These are phyloP conservation scores for Mycosphaerella sp. DNA, from an alignment of 2,329 filamentous ascomycete genomes.

Conservation along the genomic window DNA sequence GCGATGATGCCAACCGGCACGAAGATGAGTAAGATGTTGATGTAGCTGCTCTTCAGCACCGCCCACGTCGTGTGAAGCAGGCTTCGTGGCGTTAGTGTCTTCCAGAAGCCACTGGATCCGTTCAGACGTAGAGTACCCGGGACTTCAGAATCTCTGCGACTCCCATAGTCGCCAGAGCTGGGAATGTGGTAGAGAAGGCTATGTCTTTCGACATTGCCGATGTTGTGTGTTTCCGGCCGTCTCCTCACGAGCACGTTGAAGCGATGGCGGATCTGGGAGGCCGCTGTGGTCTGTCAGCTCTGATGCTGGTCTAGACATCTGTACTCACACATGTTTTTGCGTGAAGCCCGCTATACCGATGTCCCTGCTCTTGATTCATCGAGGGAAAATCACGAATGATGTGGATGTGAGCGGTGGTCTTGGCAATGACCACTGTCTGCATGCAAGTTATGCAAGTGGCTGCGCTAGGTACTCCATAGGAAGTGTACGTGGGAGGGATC, in stretches of 20 bases:
- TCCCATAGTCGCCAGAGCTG: conserved; percentile 6
- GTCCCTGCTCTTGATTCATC: background rate
- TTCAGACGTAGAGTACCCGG: background rate
- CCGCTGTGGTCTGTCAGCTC: conserved; percentile 5
- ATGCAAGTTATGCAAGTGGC: background rate
- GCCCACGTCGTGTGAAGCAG: conserved; percentile 9
- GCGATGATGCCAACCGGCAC: conserved; percentile 67
- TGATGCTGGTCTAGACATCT: background rate
- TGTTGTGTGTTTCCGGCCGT: conserved; percentile 2
- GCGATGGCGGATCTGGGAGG: conserved; percentile 13
- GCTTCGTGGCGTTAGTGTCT: conserved; percentile 4
- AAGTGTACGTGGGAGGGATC: too few species aligned
- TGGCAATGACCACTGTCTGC: background rate
- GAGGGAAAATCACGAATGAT: background rate
- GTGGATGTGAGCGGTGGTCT: background rate
- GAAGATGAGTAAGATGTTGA: conserved; percentile 65
- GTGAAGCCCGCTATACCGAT: background rate
- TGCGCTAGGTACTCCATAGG: too few species aligned
- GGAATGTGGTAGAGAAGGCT: conserved; percentile 10
- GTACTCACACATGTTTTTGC: conserved; percentile 5
- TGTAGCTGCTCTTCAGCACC: conserved; percentile 45
- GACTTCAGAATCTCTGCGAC: background rate
- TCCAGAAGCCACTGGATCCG: conserved; percentile 2
- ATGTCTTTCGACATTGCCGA: conserved; percentile 10
- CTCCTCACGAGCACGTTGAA: conserved; percentile 9